Base-by-base conservation (phyloP, 192 early-diverging fungal genomes). In the Coemansia sp. region DNA sequence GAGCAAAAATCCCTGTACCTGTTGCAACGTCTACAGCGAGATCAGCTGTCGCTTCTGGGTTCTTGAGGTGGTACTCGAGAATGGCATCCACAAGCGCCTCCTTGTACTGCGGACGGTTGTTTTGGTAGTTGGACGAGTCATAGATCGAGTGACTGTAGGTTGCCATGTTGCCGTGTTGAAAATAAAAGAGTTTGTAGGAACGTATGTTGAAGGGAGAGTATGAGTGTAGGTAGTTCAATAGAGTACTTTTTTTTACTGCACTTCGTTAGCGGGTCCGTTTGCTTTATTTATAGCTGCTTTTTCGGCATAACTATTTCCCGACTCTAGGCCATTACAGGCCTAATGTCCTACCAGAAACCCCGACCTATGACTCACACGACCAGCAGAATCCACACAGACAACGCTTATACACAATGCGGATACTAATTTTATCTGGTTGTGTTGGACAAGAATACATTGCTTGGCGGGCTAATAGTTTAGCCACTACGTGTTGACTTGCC, bases 11-110 rank as follows among this genome's bases (percentile, higher is more conserved):
- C 2, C 83, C 83, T 2, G 83, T 84, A 4, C 83, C 83, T 4
- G 78, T 75, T 24, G 78, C 83, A 1, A 84, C 72, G 43, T 84
- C 83, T 2, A 84, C 75, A 4, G 68, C 78, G 4, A 84, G 68
- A 30, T 67, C 64, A 15, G 75, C 70, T 5, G 32, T 50, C 2
- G 73, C 73, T 4, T 37, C 55, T 12, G 82, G 68, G 32, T 67
- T 68, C 30, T 62, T 45, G 30, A 69, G 61, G 69, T 83, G 80
- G 63, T 53, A 78, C 10, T 59, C 62, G 5, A 78, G 32, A n/a
- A 78, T 71, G 4, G 29, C 43, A 27, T 73, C 73, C 9, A 61
- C 71, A 8, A 83, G 73, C 16, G 65, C 47, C 20, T 61, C 66
- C 47, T 50, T 69, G 66, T 83, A 83, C 3, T 59, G 61, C 12